A percentile compares a stretch with the other conserved stretches of the same genome.
phyloP scores from a whole-genome alignment of 768 basidiomycete genomes.

The Pleurotus tuber-regium region DNA sequence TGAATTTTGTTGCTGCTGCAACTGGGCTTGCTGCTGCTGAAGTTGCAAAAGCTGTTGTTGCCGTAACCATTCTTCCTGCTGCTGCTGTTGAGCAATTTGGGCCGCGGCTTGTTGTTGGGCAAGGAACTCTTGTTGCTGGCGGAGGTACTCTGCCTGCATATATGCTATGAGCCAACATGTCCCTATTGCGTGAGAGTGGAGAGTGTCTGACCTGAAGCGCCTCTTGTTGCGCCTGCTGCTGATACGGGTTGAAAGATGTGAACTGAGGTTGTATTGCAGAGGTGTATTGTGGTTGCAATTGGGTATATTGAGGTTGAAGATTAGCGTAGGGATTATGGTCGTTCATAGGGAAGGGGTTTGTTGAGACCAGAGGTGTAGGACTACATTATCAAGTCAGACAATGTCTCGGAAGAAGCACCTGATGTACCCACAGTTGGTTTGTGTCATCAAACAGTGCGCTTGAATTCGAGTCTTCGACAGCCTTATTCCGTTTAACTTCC shows the following conservation, averaged over 20 bases:
- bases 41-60: slow-evolving; percentile 42
- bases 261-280: slow-evolving; percentile 73
- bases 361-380: slow-evolving; percentile 23
- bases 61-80: slow-evolving; percentile 43
- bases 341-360: slow-evolving; percentile 60
- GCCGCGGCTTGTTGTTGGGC: slow-evolving; percentile 49
- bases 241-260: slow-evolving; percentile 92
- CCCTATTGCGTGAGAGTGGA: slow-evolving; percentile 5
- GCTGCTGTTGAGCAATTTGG: slow-evolving; percentile 52
- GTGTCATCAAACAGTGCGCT: slow-evolving; percentile 83
- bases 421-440: slow-evolving; percentile 62
- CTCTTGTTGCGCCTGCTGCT: slow-evolving; percentile 91
- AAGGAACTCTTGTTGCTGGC: slow-evolving; percentile 69
- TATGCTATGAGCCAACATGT: slow-evolving; percentile 36
- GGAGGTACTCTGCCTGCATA: slow-evolving; percentile 64
- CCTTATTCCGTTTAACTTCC: slow-evolving; percentile 70
- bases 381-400: slow-evolving; percentile 19
- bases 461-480: slow-evolving; percentile 72
- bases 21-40: slow-evolving; percentile 48
- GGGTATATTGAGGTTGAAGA: slow-evolving; percentile 33
- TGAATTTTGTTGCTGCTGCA: slow-evolving; percentile 31
- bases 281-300: slow-evolving; percentile 76
- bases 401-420: slow-evolving; percentile 1
- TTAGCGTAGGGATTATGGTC: slow-evolving; percentile 58
- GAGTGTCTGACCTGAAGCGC: slow-evolving; percentile 53